Evolutionary conservation across 208 protist species (phyloP).

Genomic region (Sergeia podlipaevii): DNA sequence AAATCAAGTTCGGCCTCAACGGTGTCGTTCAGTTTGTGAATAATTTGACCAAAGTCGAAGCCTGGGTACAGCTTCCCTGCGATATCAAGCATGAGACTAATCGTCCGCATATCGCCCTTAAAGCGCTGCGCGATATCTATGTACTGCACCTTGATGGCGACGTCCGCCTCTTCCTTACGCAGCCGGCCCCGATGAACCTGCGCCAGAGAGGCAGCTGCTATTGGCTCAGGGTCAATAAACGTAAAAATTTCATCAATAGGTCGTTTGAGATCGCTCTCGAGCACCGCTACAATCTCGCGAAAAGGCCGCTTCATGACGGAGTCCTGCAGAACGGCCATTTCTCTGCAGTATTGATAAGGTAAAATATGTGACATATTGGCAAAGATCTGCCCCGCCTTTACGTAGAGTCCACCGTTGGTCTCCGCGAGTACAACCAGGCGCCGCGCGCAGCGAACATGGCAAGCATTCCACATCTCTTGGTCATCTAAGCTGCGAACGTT

Average conservation of each 20-base stretch:
- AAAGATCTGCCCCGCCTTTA: slow-evolving; percentile 94
- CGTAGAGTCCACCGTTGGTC: slow-evolving; percentile 92
- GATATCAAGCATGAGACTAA: slow-evolving; percentile 60
- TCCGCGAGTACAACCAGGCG: slow-evolving; percentile 77
- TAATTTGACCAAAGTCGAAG: slow-evolving; percentile 85
- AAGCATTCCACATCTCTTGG: slow-evolving; percentile 69
- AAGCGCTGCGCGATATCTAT: slow-evolving; percentile 85
- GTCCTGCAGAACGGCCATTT: slow-evolving; percentile 81
- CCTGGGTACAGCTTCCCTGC: slow-evolving; percentile 76
- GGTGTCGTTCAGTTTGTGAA: slow-evolving; percentile 85
- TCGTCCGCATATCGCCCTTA: slow-evolving; percentile 87
- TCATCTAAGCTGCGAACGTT: slow-evolving; percentile 34
- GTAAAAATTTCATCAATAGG: slow-evolving; percentile 60
- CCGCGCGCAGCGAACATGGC: slow-evolving; percentile 67
- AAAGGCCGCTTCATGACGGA: slow-evolving; percentile 69
- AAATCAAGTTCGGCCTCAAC: slow-evolving; percentile 94
- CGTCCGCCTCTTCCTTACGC: slow-evolving; percentile 56
- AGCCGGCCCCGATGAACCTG: slow-evolving; percentile 85
- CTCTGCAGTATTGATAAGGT: slow-evolving; percentile 84
- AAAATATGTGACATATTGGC: slow-evolving; percentile 93
- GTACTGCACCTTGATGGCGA: slow-evolving; percentile 96
- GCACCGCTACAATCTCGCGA: slow-evolving; percentile 69
- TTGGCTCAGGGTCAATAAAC: slow-evolving; percentile 56
- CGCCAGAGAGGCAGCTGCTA: slow-evolving; percentile 88
- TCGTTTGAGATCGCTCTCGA: slow-evolving; percentile 58